Conservation (phyloP, 2,329 filamentous ascomycete genomes). For the Colletotrichum camelliae region DNA sequence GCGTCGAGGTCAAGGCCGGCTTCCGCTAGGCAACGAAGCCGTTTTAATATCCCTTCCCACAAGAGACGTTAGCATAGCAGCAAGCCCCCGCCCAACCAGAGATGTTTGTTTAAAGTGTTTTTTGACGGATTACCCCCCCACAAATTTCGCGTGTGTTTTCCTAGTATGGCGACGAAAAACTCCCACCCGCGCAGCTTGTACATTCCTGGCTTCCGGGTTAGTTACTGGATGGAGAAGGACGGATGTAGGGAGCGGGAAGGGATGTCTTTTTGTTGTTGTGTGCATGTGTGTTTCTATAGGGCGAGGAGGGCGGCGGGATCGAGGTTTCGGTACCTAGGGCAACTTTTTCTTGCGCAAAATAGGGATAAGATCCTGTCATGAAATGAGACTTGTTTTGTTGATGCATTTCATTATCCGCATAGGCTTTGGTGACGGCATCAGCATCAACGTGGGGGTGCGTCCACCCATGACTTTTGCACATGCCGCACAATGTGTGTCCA, state of each 20-base stretch:
- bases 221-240: neutral
- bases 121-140: neutral
- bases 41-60: neutral
- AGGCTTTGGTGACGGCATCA: neutral
- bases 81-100: neutral
- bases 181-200: neutral
- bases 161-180: neutral
- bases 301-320: neutral
- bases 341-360: constrained; percentile 6
- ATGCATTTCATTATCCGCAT: neutral
- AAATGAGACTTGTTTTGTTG: constrained; percentile 6
- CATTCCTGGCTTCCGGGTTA: neutral
- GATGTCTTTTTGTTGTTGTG: neutral
- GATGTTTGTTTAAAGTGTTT: neutral
- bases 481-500: neutral
- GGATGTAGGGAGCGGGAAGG: neutral
- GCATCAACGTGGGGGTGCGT: neutral
- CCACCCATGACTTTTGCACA: neutral
- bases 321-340: neutral
- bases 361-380: constrained; percentile 11
- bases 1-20: constrained; percentile 64
- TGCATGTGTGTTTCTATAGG: neutral
- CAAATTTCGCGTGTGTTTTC: neutral
- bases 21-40: constrained; percentile 40
- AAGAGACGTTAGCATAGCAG: neutral